Percentiles rank a stretch among this genome's conserved stretches.
phyloP scores from a whole-genome alignment of 108 stramenopile genomes.

The Cyclotella cryptica region DNA sequence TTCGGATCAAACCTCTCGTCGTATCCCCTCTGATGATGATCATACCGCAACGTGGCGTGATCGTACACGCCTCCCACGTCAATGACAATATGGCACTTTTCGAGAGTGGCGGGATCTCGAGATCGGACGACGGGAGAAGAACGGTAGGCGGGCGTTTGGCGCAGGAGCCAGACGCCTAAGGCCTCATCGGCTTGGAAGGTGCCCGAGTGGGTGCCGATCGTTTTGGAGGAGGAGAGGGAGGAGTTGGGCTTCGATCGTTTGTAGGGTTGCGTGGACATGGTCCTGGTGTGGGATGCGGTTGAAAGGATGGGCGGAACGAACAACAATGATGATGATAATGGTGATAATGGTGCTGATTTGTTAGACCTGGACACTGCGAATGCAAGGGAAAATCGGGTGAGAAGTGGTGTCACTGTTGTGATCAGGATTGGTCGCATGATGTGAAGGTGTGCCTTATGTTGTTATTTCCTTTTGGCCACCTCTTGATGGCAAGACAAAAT shows the following conservation, averaged over 20 bases:
- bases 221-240: slow-evolving; percentile 54
- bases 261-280: slow-evolving; percentile 32
- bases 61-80: slow-evolving; percentile 98
- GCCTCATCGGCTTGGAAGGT: slow-evolving; percentile 98
- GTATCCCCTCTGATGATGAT: slow-evolving; percentile 98
- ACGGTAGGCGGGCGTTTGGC: slow-evolving; percentile 77
- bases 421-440: neutral
- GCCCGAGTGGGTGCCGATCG: slow-evolving; percentile 92
- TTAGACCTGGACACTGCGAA: neutral
- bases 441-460: too few relatives aligned
- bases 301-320: neutral
- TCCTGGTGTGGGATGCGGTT: slow-evolving; percentile 11
- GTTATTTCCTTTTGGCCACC: too few relatives aligned
- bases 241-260: slow-evolving; percentile 61
- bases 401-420: neutral
- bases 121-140: slow-evolving; percentile 88
- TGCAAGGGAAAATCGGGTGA: neutral
- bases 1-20: slow-evolving; percentile 79
- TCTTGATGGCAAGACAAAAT: too few relatives aligned
- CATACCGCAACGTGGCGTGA: slow-evolving; percentile 83
- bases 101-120: slow-evolving; percentile 81
- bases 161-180: slow-evolving; percentile 91
- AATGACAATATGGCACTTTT: slow-evolving; percentile 90
- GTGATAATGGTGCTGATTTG: neutral
- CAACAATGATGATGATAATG: neutral